These are phyloP conservation scores for Tanacetum coccineum DNA, from an alignment of 129 eudicot species.

Conservation along the genomic window DNA sequence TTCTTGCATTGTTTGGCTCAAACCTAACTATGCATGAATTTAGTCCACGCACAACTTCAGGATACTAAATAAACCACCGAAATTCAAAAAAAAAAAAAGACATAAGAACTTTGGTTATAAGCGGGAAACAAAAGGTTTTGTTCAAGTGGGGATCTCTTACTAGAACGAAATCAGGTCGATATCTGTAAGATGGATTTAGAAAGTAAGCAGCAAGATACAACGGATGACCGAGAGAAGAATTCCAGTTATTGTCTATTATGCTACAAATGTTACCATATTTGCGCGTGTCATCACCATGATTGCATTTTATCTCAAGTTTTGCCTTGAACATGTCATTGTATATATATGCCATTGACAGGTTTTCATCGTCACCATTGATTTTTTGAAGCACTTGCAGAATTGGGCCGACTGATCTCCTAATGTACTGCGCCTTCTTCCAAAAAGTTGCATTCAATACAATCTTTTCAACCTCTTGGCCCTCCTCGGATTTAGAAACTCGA, in stretches of 20 bases:
- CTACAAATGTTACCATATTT: slow-evolving; percentile 83
- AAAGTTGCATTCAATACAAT: slow-evolving; percentile 65
- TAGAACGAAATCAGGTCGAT: slow-evolving; percentile 74
- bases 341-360: slow-evolving; percentile 71
- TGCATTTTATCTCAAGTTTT: slow-evolving; percentile 70
- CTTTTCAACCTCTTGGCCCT: slow-evolving; percentile 84
- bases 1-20: slow-evolving; percentile 70
- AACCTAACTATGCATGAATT: slow-evolving; percentile 88
- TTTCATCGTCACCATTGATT: slow-evolving; percentile 53
- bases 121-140: neutral
- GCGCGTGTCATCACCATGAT: slow-evolving; percentile 77
- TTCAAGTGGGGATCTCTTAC: slow-evolving; percentile 34
- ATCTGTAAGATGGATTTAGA: slow-evolving; percentile 84
- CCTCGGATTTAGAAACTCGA: slow-evolving; percentile 66
- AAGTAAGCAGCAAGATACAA: slow-evolving; percentile 91
- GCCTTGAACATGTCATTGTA: slow-evolving; percentile 80
- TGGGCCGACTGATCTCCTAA: slow-evolving; percentile 76
- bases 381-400: slow-evolving; percentile 73
- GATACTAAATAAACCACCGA: slow-evolving; percentile 50
- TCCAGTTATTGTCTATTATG: slow-evolving; percentile 77
- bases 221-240: slow-evolving; percentile 60
- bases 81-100: neutral
- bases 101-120: slow-evolving; percentile 16
- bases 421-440: slow-evolving; percentile 79
- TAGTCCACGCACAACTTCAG: slow-evolving; percentile 89